phyloP scores from a whole-genome alignment of 257 asterid genomes.

The Solanum etuberosum region DNA sequence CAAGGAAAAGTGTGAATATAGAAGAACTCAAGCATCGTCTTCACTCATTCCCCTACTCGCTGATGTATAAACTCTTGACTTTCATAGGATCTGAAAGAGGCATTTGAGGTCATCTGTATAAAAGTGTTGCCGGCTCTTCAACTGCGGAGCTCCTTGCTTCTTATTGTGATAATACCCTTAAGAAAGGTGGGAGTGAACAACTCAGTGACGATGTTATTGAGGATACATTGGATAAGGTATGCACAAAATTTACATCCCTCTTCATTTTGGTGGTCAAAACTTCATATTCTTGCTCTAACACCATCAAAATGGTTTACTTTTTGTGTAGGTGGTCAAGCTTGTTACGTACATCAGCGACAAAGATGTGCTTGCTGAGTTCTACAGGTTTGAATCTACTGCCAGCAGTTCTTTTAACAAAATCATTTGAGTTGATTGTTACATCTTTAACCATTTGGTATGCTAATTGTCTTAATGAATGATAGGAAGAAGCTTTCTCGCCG shows the following conservation, averaged over 20 bases:
- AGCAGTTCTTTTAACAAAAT: neutral
- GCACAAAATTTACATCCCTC: neutral
- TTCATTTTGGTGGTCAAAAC: neutral
- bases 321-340: slow-evolving; percentile 32
- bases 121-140: slow-evolving; percentile 26
- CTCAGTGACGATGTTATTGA: slow-evolving; percentile 39
- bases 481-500: slow-evolving; percentile 59
- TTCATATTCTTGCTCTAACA: neutral
- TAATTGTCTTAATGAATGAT: neutral
- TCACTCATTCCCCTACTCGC: neutral
- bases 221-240: slow-evolving; percentile 41
- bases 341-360: slow-evolving; percentile 38
- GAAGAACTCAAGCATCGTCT: neutral
- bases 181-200: slow-evolving; percentile 37
- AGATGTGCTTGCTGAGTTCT: slow-evolving; percentile 46
- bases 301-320: neutral
- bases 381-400: slow-evolving; percentile 11
- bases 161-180: slow-evolving; percentile 39
- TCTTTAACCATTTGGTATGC: neutral
- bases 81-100: slow-evolving; percentile 39
- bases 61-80: neutral
- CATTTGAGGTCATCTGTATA: slow-evolving; percentile 46
- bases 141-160: slow-evolving; percentile 36
- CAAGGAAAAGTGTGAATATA: neutral
- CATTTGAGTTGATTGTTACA: neutral